Evolutionary conservation across 2,329 filamentous ascomycete genomes (phyloP), one percentile per base, ranked within the genome.

Genomic region (Ophiostoma pallidulum): DNA sequence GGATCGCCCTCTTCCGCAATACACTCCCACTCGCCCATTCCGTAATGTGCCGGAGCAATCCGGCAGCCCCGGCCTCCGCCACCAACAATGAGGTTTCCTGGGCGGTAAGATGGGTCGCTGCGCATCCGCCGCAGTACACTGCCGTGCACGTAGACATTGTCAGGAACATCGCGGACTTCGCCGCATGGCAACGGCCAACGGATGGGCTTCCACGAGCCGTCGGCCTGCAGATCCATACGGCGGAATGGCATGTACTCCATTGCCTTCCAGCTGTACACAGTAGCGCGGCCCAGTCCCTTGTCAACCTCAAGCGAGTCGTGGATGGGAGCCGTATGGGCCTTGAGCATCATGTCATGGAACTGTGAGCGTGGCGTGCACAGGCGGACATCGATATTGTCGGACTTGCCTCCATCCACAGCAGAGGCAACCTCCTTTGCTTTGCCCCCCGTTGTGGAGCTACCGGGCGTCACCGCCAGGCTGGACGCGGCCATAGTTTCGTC

Each of bases 221-320:
- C 82, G 0, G 68, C 51, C 52, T 80, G 78, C 8, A 91, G 66
- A 56, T 91, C 86, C 83, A 92, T 90, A 20, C 86, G 73, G 1
- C 84, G 75, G 65, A 91, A 90, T 0, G 86, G 86, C 20, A 91
- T 68, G 60, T 84, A 89, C 58, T 91, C 86, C 85, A 91, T 86
- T 19, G 86, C 61, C 31, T 80, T 84, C 86, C 86, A 91, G 2
- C 72, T 74, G 0, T 82, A 55, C 0, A 87, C 83, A 0, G 79
- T 75, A 4, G 67, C 47, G 20, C 54, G 51, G 0, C 71, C 62
- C 4, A 84, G 67, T 0, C 84, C 84, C 12, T 77, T 74, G 12
- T 72, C 70, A 56, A 78, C 86, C 41, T 74, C 66, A 0, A 90
- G 72, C 3, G 82, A 86, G 60, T 90, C 86, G 59, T 91, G 85